Base-by-base conservation (phyloP, 345 rosid genomes). In the Aquilaria yunnanensis region DNA sequence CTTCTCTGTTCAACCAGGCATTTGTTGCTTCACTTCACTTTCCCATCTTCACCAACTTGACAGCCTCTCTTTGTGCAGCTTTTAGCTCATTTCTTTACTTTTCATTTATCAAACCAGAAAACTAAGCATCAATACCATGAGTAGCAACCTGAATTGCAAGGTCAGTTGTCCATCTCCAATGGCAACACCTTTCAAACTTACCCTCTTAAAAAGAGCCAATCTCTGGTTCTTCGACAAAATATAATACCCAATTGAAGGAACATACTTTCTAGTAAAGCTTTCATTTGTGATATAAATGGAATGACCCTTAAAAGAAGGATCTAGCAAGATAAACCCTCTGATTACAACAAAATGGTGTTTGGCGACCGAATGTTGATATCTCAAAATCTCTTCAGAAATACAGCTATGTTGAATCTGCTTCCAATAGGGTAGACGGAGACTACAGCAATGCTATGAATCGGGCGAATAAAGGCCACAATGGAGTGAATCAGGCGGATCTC, bases 401-500 rank as follows among this genome's bases (percentile, higher is more conserved):
- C 75, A 4, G 89, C 94, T 47, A 86, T 49, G 69, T 91, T 89
- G 67, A 89, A 80, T 9, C 94, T 94, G 0, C 70, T 70, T 54
- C 94, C 96, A 14, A 86, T 85, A 0, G 96, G 96, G 65, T 79
- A 86, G 85, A 56, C 85, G 68, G 45, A 87, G 68, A 57, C 91
- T 89, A 55, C 86, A 89, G 54, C 87, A 69, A 51, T 87, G 72
- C 60, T 93, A 93, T 56, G 89, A 85, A 1, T 85, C 58, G 12
- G 87, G 84, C 72, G 87, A 89, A 96, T 93, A 89, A 6, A 96
- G 73, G 7, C 91, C 96, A 0, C 75, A 64, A 66, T 87, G 85
- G 67, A 68, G 84, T 43, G 80, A 75, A 3, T 87, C 78, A 30
- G 61, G 57, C 5, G 64, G 71, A 1, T 59, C 65, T 16, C 60